Evolutionary conservation across 1,139 yeast genomes (phyloP).

Genomic region (Taiozyma sp.): DNA sequence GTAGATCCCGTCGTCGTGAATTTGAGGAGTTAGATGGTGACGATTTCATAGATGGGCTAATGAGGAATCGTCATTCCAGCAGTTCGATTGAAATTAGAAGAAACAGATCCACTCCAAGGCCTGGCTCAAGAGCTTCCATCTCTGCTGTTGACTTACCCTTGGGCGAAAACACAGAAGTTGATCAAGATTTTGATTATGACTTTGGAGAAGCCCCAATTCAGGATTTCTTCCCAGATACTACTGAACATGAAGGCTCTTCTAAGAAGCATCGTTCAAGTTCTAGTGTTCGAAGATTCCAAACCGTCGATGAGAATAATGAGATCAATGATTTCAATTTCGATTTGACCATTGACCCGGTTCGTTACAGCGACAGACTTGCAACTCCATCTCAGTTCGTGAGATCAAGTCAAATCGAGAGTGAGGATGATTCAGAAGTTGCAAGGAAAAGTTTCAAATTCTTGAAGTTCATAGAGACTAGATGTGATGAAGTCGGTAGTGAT

Average conservation of each 20-base stretch:
- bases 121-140: conserved; percentile 21
- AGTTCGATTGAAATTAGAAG: conserved; percentile 21
- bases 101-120: conserved; percentile 17
- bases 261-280: conserved; percentile 14
- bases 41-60: conserved; percentile 20
- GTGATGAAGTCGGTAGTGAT: conserved; percentile 11
- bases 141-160: conserved; percentile 14
- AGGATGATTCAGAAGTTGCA: background rate
- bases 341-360: background rate
- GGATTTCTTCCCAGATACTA: background rate
- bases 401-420: background rate
- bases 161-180: background rate
- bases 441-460: conserved; percentile 18
- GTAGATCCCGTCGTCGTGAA: conserved; percentile 8
- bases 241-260: background rate
- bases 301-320: conserved; percentile 12
- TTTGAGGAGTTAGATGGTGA: conserved; percentile 5
- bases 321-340: conserved; percentile 9
- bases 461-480: conserved; percentile 15
- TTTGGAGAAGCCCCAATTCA: conserved; percentile 6
- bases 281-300: conserved; percentile 10
- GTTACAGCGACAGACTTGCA: background rate
- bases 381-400: background rate
- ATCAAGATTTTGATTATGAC: conserved; percentile 8
- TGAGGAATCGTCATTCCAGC: conserved; percentile 21